These are phyloP conservation scores for Heritiera littoralis DNA, from an alignment of 345 rosid genomes.

Conservation along the genomic window DNA sequence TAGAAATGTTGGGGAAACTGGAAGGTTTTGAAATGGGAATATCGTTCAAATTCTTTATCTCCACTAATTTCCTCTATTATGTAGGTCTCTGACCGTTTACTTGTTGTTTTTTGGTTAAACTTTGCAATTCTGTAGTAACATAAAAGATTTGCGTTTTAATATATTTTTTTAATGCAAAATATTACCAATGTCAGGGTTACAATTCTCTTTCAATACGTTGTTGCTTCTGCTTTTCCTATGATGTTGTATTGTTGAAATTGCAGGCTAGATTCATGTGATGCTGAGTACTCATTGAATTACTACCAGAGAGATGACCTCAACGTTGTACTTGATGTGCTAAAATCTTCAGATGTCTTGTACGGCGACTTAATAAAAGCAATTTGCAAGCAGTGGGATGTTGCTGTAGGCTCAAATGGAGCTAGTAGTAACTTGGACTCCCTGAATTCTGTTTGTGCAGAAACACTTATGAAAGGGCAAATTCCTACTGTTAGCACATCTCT, in stretches of 20 bases:
- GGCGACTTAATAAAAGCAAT: slow-evolving; percentile 59
- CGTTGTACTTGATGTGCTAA: slow-evolving; percentile 60
- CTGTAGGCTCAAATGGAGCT: slow-evolving; percentile 39
- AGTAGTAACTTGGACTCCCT: slow-evolving; percentile 39
- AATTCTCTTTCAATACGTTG: background rate
- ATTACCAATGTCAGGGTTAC: background rate
- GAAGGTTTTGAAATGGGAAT: background rate
- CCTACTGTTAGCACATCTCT: slow-evolving; percentile 29
- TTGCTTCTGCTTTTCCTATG: slow-evolving; percentile 1
- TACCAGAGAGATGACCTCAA: slow-evolving; percentile 65
- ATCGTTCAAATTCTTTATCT: background rate
- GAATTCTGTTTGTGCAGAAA: slow-evolving; percentile 35
- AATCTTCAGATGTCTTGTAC: slow-evolving; percentile 53
- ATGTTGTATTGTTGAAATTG: slow-evolving; percentile 35
- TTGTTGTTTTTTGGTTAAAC: slow-evolving; percentile 2
- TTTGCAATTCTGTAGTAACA: background rate
- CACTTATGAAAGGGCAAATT: slow-evolving; percentile 33
- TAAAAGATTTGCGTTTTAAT: background rate
- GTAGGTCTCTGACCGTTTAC: background rate
- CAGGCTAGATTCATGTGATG: slow-evolving; percentile 73
- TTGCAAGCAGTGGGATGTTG: slow-evolving; percentile 57
- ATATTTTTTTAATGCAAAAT: background rate
- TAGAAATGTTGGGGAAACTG: background rate
- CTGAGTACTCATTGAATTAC: slow-evolving; percentile 51
- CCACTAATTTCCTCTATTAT: background rate